Base-by-base conservation (phyloP, 345 rosid genomes). In the Melaleuca quinquenervia region DNA sequence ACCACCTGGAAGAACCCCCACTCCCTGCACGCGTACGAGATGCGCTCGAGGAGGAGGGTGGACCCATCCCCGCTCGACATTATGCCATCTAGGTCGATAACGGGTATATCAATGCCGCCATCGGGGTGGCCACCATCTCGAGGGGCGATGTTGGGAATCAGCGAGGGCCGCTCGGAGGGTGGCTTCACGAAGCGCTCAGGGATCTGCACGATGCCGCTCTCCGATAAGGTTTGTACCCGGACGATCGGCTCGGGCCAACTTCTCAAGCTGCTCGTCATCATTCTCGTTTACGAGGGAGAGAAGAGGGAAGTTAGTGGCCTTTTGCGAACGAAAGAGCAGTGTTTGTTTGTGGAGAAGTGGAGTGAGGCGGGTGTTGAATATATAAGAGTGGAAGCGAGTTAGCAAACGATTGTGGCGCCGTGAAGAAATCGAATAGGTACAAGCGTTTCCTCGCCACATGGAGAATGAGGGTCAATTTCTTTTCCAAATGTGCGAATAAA, bases 1-100 rank as follows among this genome's bases (percentile, higher is more conserved):
- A 94, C 95, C 56, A 94, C 92, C 84, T 95, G 97, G 86, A 96
- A 93, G 86, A 96, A 96, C 15, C 98, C 98, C 98, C 98, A 96
- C 45, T 94, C 95, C 10, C 90, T 86, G 80, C 97, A 96, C 16
- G 97, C 95, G 56, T 78, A 76, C 12, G 91, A 90, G 27, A 95
- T 86, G 84, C 52, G 85, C 48, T 32, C 51, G 32, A 94, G 83
- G 45, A 88, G 90, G 27, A 86, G 86, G 22, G 50, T 26, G 27
- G 24, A 15, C 52, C 88, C 87, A 11, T 87, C 24, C 0, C 86
- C 82, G 52, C 52, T 41, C 3, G 15, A 55, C 82, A 84, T 85
- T 20, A 90, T 84, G 84, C 86, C 85, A 2, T 50, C 80, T 52
- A 95, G 94, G 87, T 96, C 97, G 55, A 96, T 87, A 12, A 94